Evolutionary conservation across 2,329 filamentous ascomycete species (phyloP).

Genomic region (Aspergillus sp.): DNA sequence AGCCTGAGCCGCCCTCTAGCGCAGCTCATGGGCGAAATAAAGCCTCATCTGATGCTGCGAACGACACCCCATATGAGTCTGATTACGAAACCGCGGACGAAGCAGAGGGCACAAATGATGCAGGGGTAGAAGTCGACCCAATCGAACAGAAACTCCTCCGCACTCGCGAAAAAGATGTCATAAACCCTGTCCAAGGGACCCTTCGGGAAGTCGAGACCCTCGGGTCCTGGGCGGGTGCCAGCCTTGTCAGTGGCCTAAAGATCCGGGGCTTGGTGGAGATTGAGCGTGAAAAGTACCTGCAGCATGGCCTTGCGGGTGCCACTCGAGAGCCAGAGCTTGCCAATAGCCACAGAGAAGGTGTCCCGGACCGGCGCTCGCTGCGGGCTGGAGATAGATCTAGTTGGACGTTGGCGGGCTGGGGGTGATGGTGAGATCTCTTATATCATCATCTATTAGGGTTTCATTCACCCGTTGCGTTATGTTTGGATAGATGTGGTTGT

Average conservation of each 20-base stretch:
- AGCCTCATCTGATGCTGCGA: constrained; percentile 16
- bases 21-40: background rate
- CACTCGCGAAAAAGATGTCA: constrained; percentile 34
- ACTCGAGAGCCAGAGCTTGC: constrained; percentile 42
- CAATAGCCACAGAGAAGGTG: constrained; percentile 14
- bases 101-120: background rate
- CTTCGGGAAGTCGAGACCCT: constrained; percentile 60
- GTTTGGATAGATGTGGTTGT: background rate
- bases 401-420: constrained; percentile 51
- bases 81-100: constrained; percentile 7
- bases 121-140: constrained; percentile 46
- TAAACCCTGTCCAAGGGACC: constrained; percentile 36
- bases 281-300: constrained; percentile 62
- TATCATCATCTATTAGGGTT: background rate
- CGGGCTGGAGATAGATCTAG: constrained; percentile 48
- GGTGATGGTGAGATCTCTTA: constrained; percentile 23
- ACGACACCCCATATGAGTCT: constrained; percentile 5
- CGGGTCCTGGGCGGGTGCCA: constrained; percentile 65
- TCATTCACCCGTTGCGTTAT: background rate
- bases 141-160: constrained; percentile 43
- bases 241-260: constrained; percentile 59
- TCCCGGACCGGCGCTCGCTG: constrained; percentile 40
- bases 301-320: constrained; percentile 49
- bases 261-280: constrained; percentile 63
- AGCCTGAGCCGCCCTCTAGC: constrained; percentile 18